Evolutionary conservation across 257 asterid species (phyloP).

Genomic region (Cruciata laevipes): DNA sequence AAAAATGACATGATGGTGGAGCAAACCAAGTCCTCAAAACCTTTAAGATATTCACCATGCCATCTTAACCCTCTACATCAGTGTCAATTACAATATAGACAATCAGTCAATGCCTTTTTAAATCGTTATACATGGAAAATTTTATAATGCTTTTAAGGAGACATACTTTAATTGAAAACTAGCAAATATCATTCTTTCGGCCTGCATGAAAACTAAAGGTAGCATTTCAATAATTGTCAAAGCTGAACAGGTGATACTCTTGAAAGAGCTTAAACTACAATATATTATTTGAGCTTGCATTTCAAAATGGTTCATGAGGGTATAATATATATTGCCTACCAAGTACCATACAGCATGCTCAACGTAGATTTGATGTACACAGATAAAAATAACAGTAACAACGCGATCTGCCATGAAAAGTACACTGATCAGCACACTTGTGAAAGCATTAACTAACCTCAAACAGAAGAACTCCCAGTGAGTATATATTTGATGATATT

Average conservation of each 20-base stretch:
- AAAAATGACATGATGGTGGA: not conserved
- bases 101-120: not conserved
- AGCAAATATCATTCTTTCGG: not conserved
- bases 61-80: not conserved
- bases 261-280: not conserved
- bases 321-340: not conserved
- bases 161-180: not conserved
- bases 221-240: not conserved
- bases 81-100: not conserved
- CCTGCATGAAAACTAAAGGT: not conserved
- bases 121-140: not conserved
- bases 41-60: not conserved
- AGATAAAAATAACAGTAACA: not conserved
- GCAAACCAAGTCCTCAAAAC: not conserved
- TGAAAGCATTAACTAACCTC: slow-evolving; percentile 55
- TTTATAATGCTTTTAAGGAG: not conserved
- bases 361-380: not conserved
- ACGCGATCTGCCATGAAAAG: not conserved
- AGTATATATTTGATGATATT: slow-evolving; percentile 71
- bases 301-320: not conserved
- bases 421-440: not conserved
- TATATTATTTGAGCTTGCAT: not conserved
- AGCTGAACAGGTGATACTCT: not conserved
- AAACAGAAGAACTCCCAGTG: slow-evolving; percentile 85
- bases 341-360: not conserved